phyloP scores from a whole-genome alignment of 2,329 filamentous ascomycete species.

The Pestalotiopsis sp. region DNA sequence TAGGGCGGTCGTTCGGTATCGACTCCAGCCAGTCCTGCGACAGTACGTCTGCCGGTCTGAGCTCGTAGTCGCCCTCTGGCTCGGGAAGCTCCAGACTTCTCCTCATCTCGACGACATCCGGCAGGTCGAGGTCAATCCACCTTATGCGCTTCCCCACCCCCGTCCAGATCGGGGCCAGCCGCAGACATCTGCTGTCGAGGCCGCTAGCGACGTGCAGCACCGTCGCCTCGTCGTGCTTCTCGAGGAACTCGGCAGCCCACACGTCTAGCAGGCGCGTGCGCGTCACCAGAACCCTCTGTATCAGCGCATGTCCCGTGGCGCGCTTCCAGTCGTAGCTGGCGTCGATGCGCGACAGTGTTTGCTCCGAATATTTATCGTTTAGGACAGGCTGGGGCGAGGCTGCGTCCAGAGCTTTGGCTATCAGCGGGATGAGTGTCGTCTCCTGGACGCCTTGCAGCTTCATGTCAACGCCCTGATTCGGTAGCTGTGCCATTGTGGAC shows the following conservation, averaged over 20 bases:
- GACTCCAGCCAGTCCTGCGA: slow-evolving; percentile 23
- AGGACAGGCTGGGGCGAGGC: slow-evolving; percentile 9
- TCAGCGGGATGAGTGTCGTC: not conserved
- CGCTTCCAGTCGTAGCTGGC: not conserved
- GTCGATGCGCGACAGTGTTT: slow-evolving; percentile 6
- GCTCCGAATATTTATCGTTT: slow-evolving; percentile 13
- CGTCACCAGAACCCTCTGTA: not conserved
- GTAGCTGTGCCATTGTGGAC: not conserved
- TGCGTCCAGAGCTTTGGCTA: not conserved
- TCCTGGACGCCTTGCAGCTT: not conserved
- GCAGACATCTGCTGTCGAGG: slow-evolving; percentile 23
- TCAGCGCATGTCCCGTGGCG: not conserved
- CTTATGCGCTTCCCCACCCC: slow-evolving; percentile 11
- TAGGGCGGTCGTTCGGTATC: slow-evolving; percentile 25
- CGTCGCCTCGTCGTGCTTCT: not conserved
- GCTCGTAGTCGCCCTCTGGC: slow-evolving; percentile 20
- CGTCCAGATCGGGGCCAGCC: slow-evolving; percentile 12
- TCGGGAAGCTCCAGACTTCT: slow-evolving; percentile 18
- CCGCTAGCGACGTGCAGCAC: slow-evolving; percentile 27
- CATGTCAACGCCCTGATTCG: not conserved
- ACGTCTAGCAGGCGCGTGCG: not conserved
- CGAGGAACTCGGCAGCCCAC: not conserved
- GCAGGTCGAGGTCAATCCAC: slow-evolving; percentile 31
- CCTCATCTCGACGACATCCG: slow-evolving; percentile 27
- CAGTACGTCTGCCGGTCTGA: slow-evolving; percentile 22